Evolutionary conservation across 2,329 filamentous ascomycete genomes (phyloP).

Genomic region (Colletotrichum gloeosporioides): DNA sequence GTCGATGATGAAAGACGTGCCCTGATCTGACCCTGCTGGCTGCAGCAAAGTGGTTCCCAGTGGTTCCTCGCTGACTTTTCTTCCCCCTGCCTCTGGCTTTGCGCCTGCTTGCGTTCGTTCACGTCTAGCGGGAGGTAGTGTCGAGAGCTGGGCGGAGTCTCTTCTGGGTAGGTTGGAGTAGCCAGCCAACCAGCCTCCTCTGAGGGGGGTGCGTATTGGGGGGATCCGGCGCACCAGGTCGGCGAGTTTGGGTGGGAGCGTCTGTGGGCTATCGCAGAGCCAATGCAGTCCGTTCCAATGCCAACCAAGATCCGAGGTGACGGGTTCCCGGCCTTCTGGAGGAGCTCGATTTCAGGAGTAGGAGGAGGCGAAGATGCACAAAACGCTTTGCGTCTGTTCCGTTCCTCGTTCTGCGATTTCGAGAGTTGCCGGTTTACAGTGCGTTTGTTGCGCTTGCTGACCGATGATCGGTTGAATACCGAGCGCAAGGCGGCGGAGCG

Average conservation of each 20-base stretch:
- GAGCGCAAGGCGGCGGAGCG: neutral
- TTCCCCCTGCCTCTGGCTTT: slow-evolving; percentile 21
- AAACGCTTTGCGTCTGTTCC: neutral
- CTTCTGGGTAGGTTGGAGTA: neutral
- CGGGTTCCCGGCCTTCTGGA: neutral
- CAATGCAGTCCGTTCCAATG: slow-evolving; percentile 15
- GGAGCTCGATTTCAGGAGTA: neutral
- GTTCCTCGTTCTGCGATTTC: neutral
- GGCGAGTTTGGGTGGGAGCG: slow-evolving; percentile 21
- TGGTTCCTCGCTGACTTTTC: slow-evolving; percentile 20
- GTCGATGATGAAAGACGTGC: slow-evolving; percentile 25
- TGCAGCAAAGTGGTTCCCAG: slow-evolving; percentile 20
- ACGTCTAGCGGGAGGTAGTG: slow-evolving; percentile 13
- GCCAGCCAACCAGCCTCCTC: slow-evolving; percentile 14
- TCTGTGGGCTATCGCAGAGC: slow-evolving; percentile 20
- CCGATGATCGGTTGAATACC: slow-evolving; percentile 1
- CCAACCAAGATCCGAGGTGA: slow-evolving; percentile 17
- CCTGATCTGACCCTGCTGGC: slow-evolving; percentile 20
- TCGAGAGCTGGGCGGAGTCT: slow-evolving; percentile 17
- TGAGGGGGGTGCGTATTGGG: neutral
- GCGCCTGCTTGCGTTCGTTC: slow-evolving; percentile 21
- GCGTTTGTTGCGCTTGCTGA: neutral
- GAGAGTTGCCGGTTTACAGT: neutral
- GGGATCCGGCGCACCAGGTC: slow-evolving; percentile 18
- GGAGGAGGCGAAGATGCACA: neutral